phyloP scores from a whole-genome alignment of 2,329 filamentous ascomycete species.

The Fusarium zealandicum region DNA sequence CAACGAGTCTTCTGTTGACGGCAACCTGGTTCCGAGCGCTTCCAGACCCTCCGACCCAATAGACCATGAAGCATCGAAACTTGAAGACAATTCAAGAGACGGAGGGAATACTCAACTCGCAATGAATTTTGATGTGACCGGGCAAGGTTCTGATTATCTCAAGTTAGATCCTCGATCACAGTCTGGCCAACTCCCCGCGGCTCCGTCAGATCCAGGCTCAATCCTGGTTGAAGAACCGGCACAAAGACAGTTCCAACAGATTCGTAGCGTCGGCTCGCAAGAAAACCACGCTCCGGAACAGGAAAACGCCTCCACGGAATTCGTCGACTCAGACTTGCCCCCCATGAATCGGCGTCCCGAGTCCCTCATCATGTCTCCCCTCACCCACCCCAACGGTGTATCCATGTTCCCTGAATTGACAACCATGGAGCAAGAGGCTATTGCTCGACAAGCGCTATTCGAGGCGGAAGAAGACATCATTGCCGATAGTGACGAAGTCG shows the following conservation, averaged over 20 bases:
- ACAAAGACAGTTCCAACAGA: background rate
- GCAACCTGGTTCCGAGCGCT: background rate
- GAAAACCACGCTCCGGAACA: slow-evolving; percentile 7
- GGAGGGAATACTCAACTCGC: background rate
- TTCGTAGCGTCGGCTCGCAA: background rate
- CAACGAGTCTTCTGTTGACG: slow-evolving; percentile 1
- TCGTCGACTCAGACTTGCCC: background rate
- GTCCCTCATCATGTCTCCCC: slow-evolving; percentile 39
- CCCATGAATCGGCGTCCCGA: slow-evolving; percentile 21
- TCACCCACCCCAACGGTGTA: slow-evolving; percentile 50
- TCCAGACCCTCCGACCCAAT: background rate
- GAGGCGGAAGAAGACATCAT: slow-evolving; percentile 49
- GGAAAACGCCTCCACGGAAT: slow-evolving; percentile 1
- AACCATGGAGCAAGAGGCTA: slow-evolving; percentile 45
- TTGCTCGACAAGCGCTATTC: slow-evolving; percentile 47
- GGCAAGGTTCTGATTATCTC: background rate
- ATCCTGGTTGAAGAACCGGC: background rate
- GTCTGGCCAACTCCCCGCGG: background rate
- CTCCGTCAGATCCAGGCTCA: background rate
- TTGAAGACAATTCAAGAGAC: background rate
- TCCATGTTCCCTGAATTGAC: slow-evolving; percentile 49
- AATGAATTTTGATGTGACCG: background rate
- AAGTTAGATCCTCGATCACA: background rate
- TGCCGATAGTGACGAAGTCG: slow-evolving; percentile 44
- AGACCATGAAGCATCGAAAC: background rate